phyloP scores from a whole-genome alignment of 345 rosid species.

The Fremontodendron californicum region DNA sequence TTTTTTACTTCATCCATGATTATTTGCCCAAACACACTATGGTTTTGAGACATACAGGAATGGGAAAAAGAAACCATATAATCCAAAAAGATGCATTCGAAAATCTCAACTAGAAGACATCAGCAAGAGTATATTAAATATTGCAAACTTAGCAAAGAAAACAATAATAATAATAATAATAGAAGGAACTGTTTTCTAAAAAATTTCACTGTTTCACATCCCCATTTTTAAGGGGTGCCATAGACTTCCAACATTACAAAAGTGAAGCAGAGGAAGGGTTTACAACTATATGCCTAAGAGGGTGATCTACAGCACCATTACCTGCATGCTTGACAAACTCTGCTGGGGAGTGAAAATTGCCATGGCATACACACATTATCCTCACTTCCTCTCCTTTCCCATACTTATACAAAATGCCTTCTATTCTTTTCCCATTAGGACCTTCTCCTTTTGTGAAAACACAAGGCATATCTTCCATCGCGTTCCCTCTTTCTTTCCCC shows the following conservation, averaged over 20 bases:
- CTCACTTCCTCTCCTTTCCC: slow-evolving; percentile 65
- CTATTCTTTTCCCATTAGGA: slow-evolving; percentile 57
- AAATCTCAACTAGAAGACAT: not conserved
- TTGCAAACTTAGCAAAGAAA: no score
- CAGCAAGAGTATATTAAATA: not conserved
- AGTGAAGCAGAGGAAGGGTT: slow-evolving; percentile 46
- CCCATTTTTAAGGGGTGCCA: slow-evolving; percentile 12
- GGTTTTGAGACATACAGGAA: not conserved
- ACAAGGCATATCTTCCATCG: slow-evolving; percentile 69
- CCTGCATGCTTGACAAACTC: slow-evolving; percentile 85
- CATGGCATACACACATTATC: slow-evolving; percentile 84
- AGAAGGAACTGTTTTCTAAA: no score
- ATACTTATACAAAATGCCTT: slow-evolving; percentile 66
- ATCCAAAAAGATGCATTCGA: not conserved
- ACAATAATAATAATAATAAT: no score
- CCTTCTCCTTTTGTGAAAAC: slow-evolving; percentile 77
- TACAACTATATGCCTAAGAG: slow-evolving; percentile 71
- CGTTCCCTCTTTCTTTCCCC: slow-evolving; percentile 33
- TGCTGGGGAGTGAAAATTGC: slow-evolving; percentile 64
- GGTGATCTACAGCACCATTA: slow-evolving; percentile 58
- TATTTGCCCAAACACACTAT: not conserved
- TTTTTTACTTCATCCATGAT: no score
- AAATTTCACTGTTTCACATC: slow-evolving; percentile 9
- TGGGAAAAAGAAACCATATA: no score
- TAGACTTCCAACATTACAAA: not conserved